Evolutionary conservation across 2,329 filamentous ascomycete genomes (phyloP).

Genomic region (Penicillium crustosum): DNA sequence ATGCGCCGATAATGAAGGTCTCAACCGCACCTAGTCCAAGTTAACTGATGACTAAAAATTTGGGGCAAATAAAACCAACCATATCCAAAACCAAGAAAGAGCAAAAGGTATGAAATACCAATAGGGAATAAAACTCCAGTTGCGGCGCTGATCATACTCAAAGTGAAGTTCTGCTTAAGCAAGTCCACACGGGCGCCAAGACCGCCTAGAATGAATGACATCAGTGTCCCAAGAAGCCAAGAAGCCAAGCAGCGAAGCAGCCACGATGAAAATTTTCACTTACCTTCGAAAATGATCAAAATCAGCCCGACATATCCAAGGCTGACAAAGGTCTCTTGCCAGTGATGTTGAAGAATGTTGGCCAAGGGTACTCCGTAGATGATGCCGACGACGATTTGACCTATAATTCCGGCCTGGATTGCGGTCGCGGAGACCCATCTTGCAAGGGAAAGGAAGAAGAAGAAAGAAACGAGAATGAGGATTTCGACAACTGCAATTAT

Average conservation of each 20-base stretch:
- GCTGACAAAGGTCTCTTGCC: conserved; percentile 50
- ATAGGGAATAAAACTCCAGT: conserved; percentile 50
- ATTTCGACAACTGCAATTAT: conserved; percentile 38
- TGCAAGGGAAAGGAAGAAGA: conserved; percentile 45
- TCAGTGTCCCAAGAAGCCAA: conserved; percentile 1
- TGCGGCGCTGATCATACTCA: conserved; percentile 45
- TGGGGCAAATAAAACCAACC: conserved; percentile 15
- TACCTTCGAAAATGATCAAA: conserved; percentile 51
- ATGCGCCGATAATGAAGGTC: conserved; percentile 35
- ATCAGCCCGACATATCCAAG: conserved; percentile 52
- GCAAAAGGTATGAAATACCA: conserved; percentile 45
- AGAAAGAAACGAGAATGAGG: conserved; percentile 47
- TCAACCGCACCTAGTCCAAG: conserved; percentile 29
- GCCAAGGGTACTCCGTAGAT: conserved; percentile 49
- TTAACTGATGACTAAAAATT: no score
- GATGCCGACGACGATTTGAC: conserved; percentile 50
- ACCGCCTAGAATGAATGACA: conserved; percentile 37
- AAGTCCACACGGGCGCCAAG: conserved; percentile 49
- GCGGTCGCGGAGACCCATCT: conserved; percentile 45
- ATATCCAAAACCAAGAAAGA: conserved; percentile 48
- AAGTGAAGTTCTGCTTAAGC: conserved; percentile 47
- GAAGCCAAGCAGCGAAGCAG: not conserved
- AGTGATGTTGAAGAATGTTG: conserved; percentile 45
- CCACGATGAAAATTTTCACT: not conserved
- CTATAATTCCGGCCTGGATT: conserved; percentile 49